These are phyloP conservation scores for Sarocladium kiliense DNA, from an alignment of 2,329 filamentous ascomycete genomes.

Conservation along the genomic window DNA sequence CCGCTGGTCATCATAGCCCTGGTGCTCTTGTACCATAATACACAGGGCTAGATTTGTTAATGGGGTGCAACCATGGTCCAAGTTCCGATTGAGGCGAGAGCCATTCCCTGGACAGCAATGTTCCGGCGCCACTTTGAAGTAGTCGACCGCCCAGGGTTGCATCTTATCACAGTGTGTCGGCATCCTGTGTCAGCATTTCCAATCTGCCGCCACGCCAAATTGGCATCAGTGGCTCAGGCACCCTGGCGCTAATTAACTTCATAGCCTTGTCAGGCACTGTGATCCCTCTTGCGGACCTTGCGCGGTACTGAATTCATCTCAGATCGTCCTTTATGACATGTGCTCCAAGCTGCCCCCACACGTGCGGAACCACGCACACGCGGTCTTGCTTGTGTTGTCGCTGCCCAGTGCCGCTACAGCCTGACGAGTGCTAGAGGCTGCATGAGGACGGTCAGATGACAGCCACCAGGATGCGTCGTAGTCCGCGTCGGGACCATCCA, in stretches of 20 bases:
- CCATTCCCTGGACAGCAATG: neutral
- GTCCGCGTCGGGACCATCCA: neutral
- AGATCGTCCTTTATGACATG: neutral
- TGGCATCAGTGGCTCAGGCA: neutral
- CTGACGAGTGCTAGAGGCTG: neutral
- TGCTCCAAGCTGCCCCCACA: neutral
- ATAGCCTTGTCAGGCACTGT: neutral
- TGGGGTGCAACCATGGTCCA: neutral
- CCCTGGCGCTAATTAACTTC: neutral
- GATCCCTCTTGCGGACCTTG: neutral
- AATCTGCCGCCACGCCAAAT: neutral
- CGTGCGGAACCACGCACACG: neutral
- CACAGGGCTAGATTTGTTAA: neutral
- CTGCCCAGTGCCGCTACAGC: neutral
- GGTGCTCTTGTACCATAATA: neutral
- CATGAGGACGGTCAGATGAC: constrained; percentile 3
- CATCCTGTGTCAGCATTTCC: neutral
- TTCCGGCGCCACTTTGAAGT: neutral
- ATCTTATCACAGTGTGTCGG: neutral
- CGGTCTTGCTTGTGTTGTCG: neutral
- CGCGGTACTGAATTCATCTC: neutral
- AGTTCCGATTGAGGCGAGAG: neutral
- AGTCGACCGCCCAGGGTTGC: neutral
- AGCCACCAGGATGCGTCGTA: neutral
- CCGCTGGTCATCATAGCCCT: neutral